phyloP scores from a whole-genome alignment of 2,329 filamentous ascomycete species.

The Paraconiothyrium sp. region DNA sequence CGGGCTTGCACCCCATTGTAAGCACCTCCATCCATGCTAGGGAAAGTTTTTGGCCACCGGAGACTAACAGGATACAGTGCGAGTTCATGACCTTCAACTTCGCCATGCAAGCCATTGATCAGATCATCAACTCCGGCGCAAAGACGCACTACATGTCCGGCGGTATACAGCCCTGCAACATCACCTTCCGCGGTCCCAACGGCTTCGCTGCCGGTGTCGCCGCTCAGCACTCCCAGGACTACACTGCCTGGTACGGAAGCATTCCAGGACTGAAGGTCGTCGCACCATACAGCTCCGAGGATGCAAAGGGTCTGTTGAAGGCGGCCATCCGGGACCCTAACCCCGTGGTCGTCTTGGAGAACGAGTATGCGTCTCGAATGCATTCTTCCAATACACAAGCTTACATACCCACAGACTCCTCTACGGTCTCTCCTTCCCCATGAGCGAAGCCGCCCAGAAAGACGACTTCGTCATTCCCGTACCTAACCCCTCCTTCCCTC shows the following conservation, averaged over 20 bases:
- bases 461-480: conserved; percentile 93
- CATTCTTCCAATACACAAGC: neutral
- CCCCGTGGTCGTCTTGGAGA: conserved; percentile 78
- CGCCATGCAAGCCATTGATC: conserved; percentile 99
- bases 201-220: conserved; percentile 95
- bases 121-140: conserved; percentile 98
- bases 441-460: conserved; percentile 96
- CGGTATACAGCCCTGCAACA: conserved; percentile 99
- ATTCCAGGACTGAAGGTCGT: conserved; percentile 98
- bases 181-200: conserved; percentile 99
- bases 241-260: conserved; percentile 98
- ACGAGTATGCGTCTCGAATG: conserved; percentile 52
- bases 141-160: conserved; percentile 99
- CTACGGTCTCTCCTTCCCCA: conserved; percentile 94
- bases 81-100: conserved; percentile 99
- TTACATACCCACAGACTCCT: conserved; percentile 65
- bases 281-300: conserved; percentile 93
- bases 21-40: conserved; percentile 49
- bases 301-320: conserved; percentile 97
- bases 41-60: conserved; percentile 1
- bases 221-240: conserved; percentile 99
- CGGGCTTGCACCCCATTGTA: conserved; percentile 92
- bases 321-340: conserved; percentile 98
- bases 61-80: conserved; percentile 65
- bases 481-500: conserved; percentile 29